Conservation (phyloP, 2,329 filamentous ascomycete species). For the Alternaria solani region DNA sequence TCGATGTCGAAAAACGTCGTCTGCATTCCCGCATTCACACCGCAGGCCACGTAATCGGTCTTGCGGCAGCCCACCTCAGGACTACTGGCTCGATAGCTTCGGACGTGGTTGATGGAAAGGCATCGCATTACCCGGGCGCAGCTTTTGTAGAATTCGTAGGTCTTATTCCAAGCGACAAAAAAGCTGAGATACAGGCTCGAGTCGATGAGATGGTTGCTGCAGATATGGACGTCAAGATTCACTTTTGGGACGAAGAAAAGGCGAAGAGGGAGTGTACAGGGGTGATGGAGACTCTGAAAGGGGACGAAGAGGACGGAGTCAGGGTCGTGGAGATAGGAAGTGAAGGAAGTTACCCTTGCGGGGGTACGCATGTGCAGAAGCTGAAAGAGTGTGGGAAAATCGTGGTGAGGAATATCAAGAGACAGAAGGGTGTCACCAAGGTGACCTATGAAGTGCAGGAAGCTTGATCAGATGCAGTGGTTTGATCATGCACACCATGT, state of each 20-base stretch:
- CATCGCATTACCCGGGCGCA: constrained; percentile 73
- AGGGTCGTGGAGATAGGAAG: constrained; percentile 74
- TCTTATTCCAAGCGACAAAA: constrained; percentile 65
- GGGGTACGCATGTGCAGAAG: constrained; percentile 74
- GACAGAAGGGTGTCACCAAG: constrained; percentile 69
- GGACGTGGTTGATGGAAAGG: constrained; percentile 72
- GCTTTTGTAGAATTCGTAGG: constrained; percentile 73
- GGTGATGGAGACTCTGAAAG: constrained; percentile 53
- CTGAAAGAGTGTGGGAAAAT: constrained; percentile 68
- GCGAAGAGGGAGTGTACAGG: constrained; percentile 55
- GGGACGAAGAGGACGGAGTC: constrained; percentile 48
- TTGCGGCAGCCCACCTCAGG: constrained; percentile 69
- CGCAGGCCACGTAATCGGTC: constrained; percentile 75
- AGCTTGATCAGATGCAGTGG: background rate
- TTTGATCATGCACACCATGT: constrained; percentile 4
- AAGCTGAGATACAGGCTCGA: constrained; percentile 63
- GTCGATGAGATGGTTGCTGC: constrained; percentile 66
- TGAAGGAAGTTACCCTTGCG: constrained; percentile 75
- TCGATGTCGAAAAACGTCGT: constrained; percentile 67
- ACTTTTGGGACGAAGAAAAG: constrained; percentile 73
- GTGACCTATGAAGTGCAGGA: constrained; percentile 58
- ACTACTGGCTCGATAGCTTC: constrained; percentile 47
- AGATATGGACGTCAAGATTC: constrained; percentile 56
- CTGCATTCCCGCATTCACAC: constrained; percentile 76
- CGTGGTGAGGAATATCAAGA: constrained; percentile 71